Evolutionary conservation across 441 rosid genomes (phyloP), one percentile per base, ranked within the genome.

Genomic region (Eruca vesicaria): DNA sequence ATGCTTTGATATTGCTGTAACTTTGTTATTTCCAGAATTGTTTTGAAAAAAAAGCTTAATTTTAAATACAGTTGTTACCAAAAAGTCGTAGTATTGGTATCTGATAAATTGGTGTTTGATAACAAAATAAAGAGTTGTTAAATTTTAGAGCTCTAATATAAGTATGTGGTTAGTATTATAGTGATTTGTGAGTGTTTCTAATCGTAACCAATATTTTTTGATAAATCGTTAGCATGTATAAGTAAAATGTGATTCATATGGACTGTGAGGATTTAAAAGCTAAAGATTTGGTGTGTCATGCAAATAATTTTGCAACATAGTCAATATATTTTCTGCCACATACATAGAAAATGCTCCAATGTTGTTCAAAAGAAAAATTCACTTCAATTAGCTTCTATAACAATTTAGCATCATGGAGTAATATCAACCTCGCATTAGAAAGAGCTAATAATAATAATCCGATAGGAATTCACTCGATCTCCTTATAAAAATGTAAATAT

Each of bases 271-370:
- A 20, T 29, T 72, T 28, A n/a, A 55, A 56, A 43, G 59, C 35
- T 36, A 33, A 67, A 60, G 4, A 1, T 3, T 68, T 75, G 43
- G 12, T 33, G 55, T 74, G 55, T 48, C 56, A 74, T 67, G 68
- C 63, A 35, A 23, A 60, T 32, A 60, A 50, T 23, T 60, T 56
- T 14, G 50, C 16, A 72, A 12, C 43, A 64, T n/a, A 64, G 70
- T 64, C 21, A 18, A 41, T 26, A 65, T 65, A 56, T 64, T 65
- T 64, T 56, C 32, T 28, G 16, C 31, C 65, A 52, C 58, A n/a
- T 66, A 16, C 56, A 33, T 33, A 7, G 56, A 50, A 50, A 57
- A 15, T 66, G 33, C 26, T 23, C n/a, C n/a, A n/a, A n/a, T n/a
- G n/a, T n/a, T n/a, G n/a, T n/a, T n/a, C n/a, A n/a, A n/a, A n/a